A percentile compares a stretch with the other conserved stretches of the same genome.
phyloP scores from a whole-genome alignment of 345 rosid genomes.

The Citrus sinensis region DNA sequence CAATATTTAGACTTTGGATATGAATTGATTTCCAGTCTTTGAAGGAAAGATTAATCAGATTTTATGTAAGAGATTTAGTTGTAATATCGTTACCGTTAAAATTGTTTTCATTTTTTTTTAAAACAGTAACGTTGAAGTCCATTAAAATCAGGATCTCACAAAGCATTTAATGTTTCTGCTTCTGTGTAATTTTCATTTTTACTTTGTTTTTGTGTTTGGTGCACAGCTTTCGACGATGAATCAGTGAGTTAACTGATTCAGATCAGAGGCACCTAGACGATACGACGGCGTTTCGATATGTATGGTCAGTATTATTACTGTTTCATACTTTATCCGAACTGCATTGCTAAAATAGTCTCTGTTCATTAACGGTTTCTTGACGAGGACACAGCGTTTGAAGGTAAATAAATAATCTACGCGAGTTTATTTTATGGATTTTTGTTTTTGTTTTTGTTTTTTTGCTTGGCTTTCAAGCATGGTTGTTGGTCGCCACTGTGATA shows the following conservation, averaged over 20 bases:
- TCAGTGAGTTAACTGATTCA: constrained; percentile 1
- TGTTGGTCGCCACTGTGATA: constrained; percentile 30
- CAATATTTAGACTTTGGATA: background rate
- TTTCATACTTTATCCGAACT: constrained; percentile 9
- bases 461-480: constrained; percentile 65
- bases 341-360: constrained; percentile 5
- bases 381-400: constrained; percentile 2
- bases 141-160: constrained; percentile 6
- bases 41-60: background rate
- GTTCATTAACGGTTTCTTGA: constrained; percentile 14
- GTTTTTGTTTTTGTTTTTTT: background rate
- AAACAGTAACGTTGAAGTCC: constrained; percentile 21
- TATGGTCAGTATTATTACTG: background rate
- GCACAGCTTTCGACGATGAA: constrained; percentile 21
- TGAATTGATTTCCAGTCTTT: background rate
- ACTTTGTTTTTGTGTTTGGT: background rate
- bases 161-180: background rate
- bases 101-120: background rate
- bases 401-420: background rate
- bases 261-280: constrained; percentile 27
- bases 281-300: constrained; percentile 11
- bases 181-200: background rate
- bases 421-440: background rate
- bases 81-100: background rate
- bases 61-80: background rate